These are phyloP conservation scores for Leccinum olivaceopallidum DNA, from an alignment of 768 basidiomycete species.

Conservation along the genomic window DNA sequence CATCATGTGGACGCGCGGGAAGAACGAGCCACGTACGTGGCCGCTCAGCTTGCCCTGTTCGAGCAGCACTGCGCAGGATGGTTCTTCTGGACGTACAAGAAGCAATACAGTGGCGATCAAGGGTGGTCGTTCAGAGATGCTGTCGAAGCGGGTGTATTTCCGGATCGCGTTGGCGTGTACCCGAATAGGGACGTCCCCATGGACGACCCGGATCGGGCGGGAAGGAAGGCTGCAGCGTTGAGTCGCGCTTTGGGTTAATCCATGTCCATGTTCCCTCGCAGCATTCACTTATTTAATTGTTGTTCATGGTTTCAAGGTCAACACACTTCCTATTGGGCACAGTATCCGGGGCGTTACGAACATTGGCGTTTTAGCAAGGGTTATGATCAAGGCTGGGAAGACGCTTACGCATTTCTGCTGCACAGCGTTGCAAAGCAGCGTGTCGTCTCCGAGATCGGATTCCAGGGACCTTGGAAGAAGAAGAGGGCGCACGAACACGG, in stretches of 20 bases:
- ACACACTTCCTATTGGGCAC: conserved; percentile 44
- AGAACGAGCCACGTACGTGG: conserved; percentile 50
- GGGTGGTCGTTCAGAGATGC: conserved; percentile 79
- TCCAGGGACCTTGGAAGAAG: conserved; percentile 59
- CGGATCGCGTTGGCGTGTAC: conserved; percentile 46
- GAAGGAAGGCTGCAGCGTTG: conserved; percentile 32
- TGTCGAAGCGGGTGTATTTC: conserved; percentile 61
- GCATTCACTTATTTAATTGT: conserved; percentile 11
- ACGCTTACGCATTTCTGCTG: conserved; percentile 57
- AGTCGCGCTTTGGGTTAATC: conserved; percentile 36
- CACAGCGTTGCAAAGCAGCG: conserved; percentile 18
- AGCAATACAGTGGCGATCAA: conserved; percentile 59
- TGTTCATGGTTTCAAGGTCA: conserved; percentile 29
- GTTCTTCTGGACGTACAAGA: conserved; percentile 88
- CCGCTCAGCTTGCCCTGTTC: conserved; percentile 66
- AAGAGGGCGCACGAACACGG: conserved; percentile 47
- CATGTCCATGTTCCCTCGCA: conserved; percentile 13
- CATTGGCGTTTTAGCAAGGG: conserved; percentile 70
- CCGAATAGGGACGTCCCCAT: conserved; percentile 22
- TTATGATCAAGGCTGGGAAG: conserved; percentile 71
- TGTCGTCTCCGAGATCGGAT: conserved; percentile 59
- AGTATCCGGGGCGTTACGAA: conserved; percentile 57
- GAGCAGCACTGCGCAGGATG: conserved; percentile 67
- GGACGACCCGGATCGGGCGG: conserved; percentile 21
- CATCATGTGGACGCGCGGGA: conserved; percentile 36